Conservation (phyloP, 1,139 yeast species). For the Kodamaea arcana region DNA sequence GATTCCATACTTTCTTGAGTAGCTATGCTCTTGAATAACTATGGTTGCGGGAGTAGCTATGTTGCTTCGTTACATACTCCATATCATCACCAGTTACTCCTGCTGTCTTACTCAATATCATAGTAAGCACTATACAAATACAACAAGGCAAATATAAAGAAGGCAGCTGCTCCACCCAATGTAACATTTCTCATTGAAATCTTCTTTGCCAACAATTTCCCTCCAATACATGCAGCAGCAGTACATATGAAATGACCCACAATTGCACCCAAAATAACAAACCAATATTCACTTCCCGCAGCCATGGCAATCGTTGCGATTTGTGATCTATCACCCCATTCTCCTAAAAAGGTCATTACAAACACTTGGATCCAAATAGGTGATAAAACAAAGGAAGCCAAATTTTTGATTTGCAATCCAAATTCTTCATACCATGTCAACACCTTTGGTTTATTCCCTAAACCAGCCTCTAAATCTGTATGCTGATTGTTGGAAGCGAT, state of each 20-base stretch:
- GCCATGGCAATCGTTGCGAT: constrained; percentile 99
- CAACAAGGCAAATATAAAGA: constrained; percentile 73
- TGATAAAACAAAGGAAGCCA: constrained; percentile 64
- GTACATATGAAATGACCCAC: constrained; percentile 92
- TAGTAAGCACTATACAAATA: constrained; percentile 68
- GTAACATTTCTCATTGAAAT: constrained; percentile 91
- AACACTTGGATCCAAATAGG: constrained; percentile 95
- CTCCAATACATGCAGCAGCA: constrained; percentile 89
- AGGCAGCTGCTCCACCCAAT: constrained; percentile 83
- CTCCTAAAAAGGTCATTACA: constrained; percentile 94
- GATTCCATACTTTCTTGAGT: too few relatives aligned
- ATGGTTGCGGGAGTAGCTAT: too few relatives aligned
- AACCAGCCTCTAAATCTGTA: constrained; percentile 55
- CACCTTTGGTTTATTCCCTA: constrained; percentile 11
- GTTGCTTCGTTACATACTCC: too few relatives aligned
- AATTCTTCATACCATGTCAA: constrained; percentile 24
- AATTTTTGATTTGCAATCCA: constrained; percentile 39
- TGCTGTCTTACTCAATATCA: constrained; percentile 24
- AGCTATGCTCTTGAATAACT: too few relatives aligned
- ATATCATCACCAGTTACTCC: too few relatives aligned
- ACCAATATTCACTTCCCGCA: constrained; percentile 91
- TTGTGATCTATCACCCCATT: constrained; percentile 99
- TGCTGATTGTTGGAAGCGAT: constrained; percentile 63
- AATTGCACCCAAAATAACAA: constrained; percentile 83
- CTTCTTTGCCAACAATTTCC: constrained; percentile 81